A percentile compares a stretch with the other conserved stretches of the same genome.
These are phyloP conservation scores for Talaromyces stipitatus DNA, from an alignment of 495 filamentous ascomycete species.

Conservation along the genomic window DNA sequence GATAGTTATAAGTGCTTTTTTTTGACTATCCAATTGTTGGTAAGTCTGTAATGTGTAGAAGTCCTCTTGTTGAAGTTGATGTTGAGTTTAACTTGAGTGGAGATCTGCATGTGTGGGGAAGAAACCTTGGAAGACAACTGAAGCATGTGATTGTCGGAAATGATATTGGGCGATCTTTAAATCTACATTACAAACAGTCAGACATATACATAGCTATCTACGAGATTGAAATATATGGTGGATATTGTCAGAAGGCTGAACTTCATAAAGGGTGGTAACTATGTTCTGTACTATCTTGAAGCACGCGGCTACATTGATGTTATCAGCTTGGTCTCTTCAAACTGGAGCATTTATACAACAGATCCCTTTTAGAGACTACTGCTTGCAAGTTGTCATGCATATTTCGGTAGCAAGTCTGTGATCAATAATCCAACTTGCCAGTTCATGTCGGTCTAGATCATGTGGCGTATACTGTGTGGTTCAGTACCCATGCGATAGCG, in stretches of 20 bases:
- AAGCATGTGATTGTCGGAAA: not conserved
- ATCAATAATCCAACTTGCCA: too few species aligned
- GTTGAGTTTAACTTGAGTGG: not conserved
- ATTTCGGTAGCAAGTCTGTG: not conserved
- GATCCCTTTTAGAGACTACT: not conserved
- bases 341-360: not conserved
- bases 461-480: not conserved
- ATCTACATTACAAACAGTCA: not conserved
- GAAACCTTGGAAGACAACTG: not conserved
- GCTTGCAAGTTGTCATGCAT: not conserved
- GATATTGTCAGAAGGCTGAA: not conserved
- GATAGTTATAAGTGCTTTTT: too few species aligned
- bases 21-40: too few species aligned
- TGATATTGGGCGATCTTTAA: not conserved
- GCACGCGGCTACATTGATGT: not conserved
- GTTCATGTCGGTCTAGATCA: not conserved
- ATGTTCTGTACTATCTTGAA: too few species aligned
- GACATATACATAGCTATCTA: not conserved
- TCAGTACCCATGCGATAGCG: not conserved
- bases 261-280: not conserved
- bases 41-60: not conserved
- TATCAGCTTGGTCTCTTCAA: not conserved
- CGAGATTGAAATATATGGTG: not conserved
- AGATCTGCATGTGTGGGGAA: not conserved
- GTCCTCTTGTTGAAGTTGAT: not conserved